Conservation (phyloP, 768 basidiomycete species). For the Pleurotus salmoneostramineus region DNA sequence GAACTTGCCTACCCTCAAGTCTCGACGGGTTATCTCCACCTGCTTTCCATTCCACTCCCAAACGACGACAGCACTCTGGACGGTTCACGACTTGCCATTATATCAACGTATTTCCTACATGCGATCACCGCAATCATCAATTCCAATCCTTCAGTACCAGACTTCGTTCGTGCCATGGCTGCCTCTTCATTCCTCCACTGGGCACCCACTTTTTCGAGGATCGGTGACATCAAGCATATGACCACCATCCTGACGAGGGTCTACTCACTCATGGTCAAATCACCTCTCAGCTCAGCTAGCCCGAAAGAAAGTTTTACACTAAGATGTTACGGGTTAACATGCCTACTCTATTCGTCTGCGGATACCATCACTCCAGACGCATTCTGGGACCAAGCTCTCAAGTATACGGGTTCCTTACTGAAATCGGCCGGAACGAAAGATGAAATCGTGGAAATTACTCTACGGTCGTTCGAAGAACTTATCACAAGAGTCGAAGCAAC, state of each 20-base stretch:
- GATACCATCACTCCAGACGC: conserved; percentile 44
- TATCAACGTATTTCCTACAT: conserved; percentile 59
- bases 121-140: conserved; percentile 40
- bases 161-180: conserved; percentile 26
- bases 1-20: conserved; percentile 4
- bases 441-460: conserved; percentile 31
- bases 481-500: conserved; percentile 34
- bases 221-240: conserved; percentile 46
- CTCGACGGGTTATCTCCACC: conserved; percentile 16
- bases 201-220: conserved; percentile 35
- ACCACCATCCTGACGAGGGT: conserved; percentile 57
- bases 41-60: conserved; percentile 44
- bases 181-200: conserved; percentile 44
- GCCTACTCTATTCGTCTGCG: conserved; percentile 39
- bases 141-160: conserved; percentile 15
- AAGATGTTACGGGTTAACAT: conserved; percentile 45
- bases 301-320: conserved; percentile 31
- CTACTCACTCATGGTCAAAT: conserved; percentile 51
- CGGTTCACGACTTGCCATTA: conserved; percentile 42
- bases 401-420: conserved; percentile 42
- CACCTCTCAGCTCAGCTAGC: conserved; percentile 19
- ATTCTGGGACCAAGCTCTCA: conserved; percentile 71
- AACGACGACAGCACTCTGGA: conserved; percentile 20
- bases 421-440: conserved; percentile 29
- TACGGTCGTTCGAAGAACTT: conserved; percentile 39